Conservation (phyloP, 2,329 filamentous ascomycete species). For the Colletotrichum scovillei region DNA sequence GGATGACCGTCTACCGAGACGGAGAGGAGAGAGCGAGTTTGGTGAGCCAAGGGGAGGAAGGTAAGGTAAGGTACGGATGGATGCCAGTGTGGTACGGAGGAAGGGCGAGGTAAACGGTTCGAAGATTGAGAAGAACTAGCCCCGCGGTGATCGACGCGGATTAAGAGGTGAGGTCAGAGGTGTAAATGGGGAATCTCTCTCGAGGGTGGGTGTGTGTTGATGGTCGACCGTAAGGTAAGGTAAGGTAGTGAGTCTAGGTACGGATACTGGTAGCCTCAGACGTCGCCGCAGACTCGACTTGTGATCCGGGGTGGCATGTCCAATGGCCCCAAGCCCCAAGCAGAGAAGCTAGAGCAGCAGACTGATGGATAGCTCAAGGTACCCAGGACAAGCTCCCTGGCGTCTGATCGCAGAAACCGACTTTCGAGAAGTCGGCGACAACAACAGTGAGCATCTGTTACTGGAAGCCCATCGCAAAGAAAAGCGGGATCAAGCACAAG, state of each 20-base stretch:
- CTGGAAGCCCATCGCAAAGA: conserved; percentile 32
- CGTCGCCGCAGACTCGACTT: conserved; percentile 28
- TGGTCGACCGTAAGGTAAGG: not conserved
- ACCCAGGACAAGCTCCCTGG: conserved; percentile 33
- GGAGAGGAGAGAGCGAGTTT: not conserved
- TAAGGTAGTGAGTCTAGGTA: too few relatives aligned
- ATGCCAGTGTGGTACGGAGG: conserved; percentile 1
- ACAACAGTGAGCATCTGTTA: conserved; percentile 12
- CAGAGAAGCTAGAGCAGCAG: conserved; percentile 25
- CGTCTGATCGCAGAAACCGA: conserved; percentile 32
- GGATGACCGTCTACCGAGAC: conserved; percentile 2
- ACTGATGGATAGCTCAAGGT: conserved; percentile 24
- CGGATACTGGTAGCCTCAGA: conserved; percentile 23
- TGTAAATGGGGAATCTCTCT: conserved; percentile 32
- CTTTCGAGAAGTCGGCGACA: conserved; percentile 28
- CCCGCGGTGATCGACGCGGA: conserved; percentile 33
- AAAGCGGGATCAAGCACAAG: conserved; percentile 33
- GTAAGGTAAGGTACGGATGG: too few relatives aligned
- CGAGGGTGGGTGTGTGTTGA: conserved; percentile 32
- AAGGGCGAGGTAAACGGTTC: conserved; percentile 12
- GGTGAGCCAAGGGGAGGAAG: not conserved
- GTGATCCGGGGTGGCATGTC: conserved; percentile 34
- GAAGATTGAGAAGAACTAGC: conserved; percentile 6
- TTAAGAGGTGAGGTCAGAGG: conserved; percentile 36
- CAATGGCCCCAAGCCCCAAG: conserved; percentile 15